Conservation (phyloP, 805 yeast genomes). For the Pichia eremophila region DNA sequence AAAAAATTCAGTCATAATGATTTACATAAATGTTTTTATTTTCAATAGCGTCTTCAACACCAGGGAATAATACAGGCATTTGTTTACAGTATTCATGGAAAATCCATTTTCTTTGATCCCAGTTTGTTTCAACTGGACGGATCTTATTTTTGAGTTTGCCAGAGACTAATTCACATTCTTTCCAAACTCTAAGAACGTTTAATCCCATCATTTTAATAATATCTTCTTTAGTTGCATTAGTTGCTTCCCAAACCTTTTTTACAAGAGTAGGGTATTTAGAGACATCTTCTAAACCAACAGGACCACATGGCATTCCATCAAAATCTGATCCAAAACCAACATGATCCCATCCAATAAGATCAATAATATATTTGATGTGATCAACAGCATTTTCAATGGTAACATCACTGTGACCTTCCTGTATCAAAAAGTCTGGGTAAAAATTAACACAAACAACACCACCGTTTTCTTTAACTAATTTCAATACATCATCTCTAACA, state of each 20-base stretch:
- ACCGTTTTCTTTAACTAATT: conserved; percentile 30
- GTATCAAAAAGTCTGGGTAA: conserved; percentile 32
- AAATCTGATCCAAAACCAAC: conserved; percentile 48
- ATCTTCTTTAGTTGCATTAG: conserved; percentile 35
- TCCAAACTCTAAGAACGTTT: conserved; percentile 41
- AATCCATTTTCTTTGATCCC: conserved; percentile 35
- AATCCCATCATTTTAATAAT: conserved; percentile 36
- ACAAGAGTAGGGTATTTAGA: conserved; percentile 45
- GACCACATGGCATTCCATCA: conserved; percentile 39
- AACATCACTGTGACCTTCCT: conserved; percentile 19
- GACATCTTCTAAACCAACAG: conserved; percentile 44
- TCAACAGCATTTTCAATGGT: conserved; percentile 41
- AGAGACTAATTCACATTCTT: conserved; percentile 28
- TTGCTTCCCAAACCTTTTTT: conserved; percentile 21
- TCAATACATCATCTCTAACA: conserved; percentile 39
- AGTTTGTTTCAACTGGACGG: conserved; percentile 28
- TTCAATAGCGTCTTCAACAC: neutral
- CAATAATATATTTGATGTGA: conserved; percentile 35
- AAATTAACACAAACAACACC: conserved; percentile 45
- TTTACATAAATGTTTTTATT: neutral
- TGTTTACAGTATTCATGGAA: conserved; percentile 25
- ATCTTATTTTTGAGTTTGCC: conserved; percentile 13
- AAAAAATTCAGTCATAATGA: neutral
- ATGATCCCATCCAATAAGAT: conserved; percentile 42
- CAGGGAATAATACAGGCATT: conserved; percentile 32